Conservation (phyloP, 345 rosid species). For the Eucalyptus albens region DNA sequence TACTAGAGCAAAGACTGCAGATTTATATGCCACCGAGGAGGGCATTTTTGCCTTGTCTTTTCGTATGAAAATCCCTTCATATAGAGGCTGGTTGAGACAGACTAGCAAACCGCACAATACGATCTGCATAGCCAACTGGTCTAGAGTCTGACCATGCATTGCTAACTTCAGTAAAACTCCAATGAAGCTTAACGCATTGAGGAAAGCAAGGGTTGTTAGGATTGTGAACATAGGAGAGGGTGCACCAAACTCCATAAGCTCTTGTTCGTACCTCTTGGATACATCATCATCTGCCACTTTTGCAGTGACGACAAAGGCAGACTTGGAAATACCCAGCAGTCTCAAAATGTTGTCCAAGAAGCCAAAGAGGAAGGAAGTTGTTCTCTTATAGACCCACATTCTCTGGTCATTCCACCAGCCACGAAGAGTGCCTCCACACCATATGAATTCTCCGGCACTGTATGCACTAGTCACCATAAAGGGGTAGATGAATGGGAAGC, state of each 20-base stretch:
- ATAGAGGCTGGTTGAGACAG: constrained; percentile 20
- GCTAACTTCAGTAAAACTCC: constrained; percentile 2
- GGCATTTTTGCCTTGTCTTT: constrained; percentile 36
- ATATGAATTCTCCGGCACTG: constrained; percentile 9
- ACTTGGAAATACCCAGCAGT: constrained; percentile 6
- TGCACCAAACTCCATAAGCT: constrained; percentile 25
- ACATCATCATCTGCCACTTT: constrained; percentile 24
- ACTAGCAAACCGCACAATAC: constrained; percentile 16
- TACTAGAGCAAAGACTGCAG: constrained; percentile 6
- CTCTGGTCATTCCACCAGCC: constrained; percentile 39
- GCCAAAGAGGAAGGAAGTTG: constrained; percentile 24
- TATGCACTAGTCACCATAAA: constrained; percentile 4
- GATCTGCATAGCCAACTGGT: constrained; percentile 12
- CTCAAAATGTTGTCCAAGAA: constrained; percentile 11
- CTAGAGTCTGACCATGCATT: neutral
- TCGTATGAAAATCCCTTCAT: constrained; percentile 14
- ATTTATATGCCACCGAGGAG: neutral
- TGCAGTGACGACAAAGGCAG: constrained; percentile 18
- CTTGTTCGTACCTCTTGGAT: constrained; percentile 1
- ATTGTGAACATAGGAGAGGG: constrained; percentile 28
- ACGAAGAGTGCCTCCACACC: constrained; percentile 10
- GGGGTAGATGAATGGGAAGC: constrained; percentile 15
- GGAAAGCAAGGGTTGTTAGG: constrained; percentile 23
- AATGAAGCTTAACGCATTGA: constrained; percentile 15
- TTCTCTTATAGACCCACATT: constrained; percentile 27